Conservation (phyloP, 2,329 filamentous ascomycete genomes). For the Trichoderma afroharzianum region DNA sequence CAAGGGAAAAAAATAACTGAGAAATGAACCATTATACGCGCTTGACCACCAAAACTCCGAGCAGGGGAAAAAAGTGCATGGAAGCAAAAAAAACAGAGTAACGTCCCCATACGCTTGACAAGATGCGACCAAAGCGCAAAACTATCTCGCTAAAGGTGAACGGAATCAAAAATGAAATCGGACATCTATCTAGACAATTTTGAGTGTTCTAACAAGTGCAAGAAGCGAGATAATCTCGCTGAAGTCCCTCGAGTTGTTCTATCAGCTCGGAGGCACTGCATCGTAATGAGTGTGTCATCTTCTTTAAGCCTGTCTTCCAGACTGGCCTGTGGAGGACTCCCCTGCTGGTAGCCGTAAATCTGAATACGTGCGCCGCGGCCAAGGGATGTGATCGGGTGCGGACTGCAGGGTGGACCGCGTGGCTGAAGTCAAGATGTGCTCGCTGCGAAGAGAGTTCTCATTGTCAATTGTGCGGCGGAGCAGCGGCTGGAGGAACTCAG, state of each 20-base stretch:
- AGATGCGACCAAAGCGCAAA: background rate
- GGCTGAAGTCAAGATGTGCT: conserved; percentile 3
- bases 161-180: background rate
- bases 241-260: background rate
- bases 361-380: conserved; percentile 28
- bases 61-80: background rate
- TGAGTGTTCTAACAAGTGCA: background rate
- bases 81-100: background rate
- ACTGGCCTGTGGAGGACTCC: conserved; percentile 27
- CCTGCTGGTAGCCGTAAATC: conserved; percentile 40
- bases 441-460: conserved; percentile 28
- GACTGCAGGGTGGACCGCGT: conserved; percentile 7
- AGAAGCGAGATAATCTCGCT: background rate
- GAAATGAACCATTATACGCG: background rate
- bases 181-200: background rate
- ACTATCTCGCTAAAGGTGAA: background rate
- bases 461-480: conserved; percentile 46
- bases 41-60: conserved; percentile 6
- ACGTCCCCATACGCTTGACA: background rate
- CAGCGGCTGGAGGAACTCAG: conserved; percentile 51
- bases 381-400: conserved; percentile 14
- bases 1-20: background rate
- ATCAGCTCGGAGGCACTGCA: background rate
- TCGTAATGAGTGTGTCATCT: background rate
- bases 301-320: conserved; percentile 22